Base-by-base conservation (phyloP, 192 early-diverging fungal genomes). In the Rhizophlyctis rosea region DNA sequence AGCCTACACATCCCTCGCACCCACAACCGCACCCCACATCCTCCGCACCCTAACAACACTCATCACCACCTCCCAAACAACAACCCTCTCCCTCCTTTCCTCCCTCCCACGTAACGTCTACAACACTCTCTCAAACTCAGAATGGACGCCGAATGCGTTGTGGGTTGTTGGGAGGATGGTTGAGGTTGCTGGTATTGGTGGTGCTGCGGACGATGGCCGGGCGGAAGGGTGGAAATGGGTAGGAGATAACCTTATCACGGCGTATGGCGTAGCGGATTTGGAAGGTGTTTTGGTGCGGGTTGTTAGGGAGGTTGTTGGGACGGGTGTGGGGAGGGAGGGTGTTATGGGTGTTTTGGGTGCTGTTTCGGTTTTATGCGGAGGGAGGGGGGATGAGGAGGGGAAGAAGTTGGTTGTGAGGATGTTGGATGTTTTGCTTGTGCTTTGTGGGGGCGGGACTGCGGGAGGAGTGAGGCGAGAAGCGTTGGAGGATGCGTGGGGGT, bases 391-490 rank as follows among this genome's bases (percentile, higher is more conserved):
- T 16, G 51, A 34, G n/a, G 11, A 50, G 39, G 39, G 28, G 1
- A 28, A 25, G 32, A 56, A 35, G 34, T 68, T 51, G 52, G 34
- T 68, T 1, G 59, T 68, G 21, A 23, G 33, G 7, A 14, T 68
- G 32, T 24, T 68, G 33, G 67, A 68, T 34, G 53, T 68, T 47
- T 31, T 47, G 4, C 35, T 68, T 44, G 18, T 68, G 49, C 36
- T 61, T 11, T 62, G 59, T 39, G 67, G 59, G 18, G 23, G 14
- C 9, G 50, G 25, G 23, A 16, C 50, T 34, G 29, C 51, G 23
- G 35, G 54, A 5, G 65, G 18, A 23, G 61, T 47, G 23, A 14
- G 5, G 31, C 25, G 27, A 7, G 48, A 30, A 7, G 50, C 30
- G 5, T 33, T 63, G 3, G 63, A 65, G 36, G 28, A 16, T 4